Conservation (phyloP, 1,139 yeast species). For the Wickerhamomyces sp. region DNA sequence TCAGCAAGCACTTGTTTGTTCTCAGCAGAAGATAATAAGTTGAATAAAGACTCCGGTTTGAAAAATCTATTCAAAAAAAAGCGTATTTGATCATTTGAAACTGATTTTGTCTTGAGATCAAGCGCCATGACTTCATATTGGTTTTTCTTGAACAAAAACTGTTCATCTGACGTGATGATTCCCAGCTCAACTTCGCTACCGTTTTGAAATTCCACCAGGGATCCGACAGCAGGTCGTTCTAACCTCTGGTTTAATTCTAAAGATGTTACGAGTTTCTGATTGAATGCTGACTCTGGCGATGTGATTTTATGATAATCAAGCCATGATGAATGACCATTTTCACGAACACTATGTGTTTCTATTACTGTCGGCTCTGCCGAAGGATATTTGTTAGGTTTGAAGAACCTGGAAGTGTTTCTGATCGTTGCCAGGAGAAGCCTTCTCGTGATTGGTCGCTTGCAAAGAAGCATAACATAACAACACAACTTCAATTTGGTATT, state of each 20-base stretch:
- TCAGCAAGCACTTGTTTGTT: background rate
- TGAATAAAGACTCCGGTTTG: background rate
- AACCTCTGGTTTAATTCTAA: background rate
- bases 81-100: slow-evolving; percentile 4
- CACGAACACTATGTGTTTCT: background rate
- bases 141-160: slow-evolving; percentile 6
- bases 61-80: slow-evolving; percentile 4
- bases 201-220: slow-evolving; percentile 6
- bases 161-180: slow-evolving; percentile 7
- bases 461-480: background rate
- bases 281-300: background rate
- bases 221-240: slow-evolving; percentile 24
- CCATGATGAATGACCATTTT: background rate
- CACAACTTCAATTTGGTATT: no score
- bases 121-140: slow-evolving; percentile 5
- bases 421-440: background rate
- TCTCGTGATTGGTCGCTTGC: background rate
- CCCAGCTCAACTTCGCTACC: slow-evolving; percentile 3
- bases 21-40: no score
- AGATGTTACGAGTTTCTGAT: background rate
- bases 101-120: background rate
- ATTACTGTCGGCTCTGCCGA: background rate
- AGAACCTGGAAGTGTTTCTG: no score
- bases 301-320: background rate
- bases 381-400: background rate